Base-by-base conservation (phyloP, 345 rosid species). In the Rhodomyrtus tomentosa region DNA sequence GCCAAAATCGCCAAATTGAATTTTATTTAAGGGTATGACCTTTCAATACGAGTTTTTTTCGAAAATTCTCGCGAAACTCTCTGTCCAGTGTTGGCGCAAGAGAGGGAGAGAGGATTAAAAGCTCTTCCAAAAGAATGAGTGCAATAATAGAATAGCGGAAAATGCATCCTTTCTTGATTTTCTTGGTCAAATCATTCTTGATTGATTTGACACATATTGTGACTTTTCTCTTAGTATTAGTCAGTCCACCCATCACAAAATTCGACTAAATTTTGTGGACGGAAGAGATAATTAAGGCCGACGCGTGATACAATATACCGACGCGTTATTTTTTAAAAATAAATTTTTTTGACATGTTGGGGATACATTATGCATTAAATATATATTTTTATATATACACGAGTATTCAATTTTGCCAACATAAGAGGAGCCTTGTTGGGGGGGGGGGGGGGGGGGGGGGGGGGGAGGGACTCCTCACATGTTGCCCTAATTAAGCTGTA, bases 1-100 rank as follows among this genome's bases (percentile, higher is more conserved):
- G 18, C 76, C 76, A 2, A 68, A 10, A 68, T 32, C 0, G 7
- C 7, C 1, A 18, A 0, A 36, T 4, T 20, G 0, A 2, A 15
- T 29, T 1, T 15, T 29, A 16, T 51, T 1, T 0, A 2, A 16
- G 18, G 1, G 2, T 4, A 68, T 36, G 22, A 32, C 24, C 0
- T 32, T 62, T 4, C 22, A 8, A 62, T 50, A 4, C 16, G 2
- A 18, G 18, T 3, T 38, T 24, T 24, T 24, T 18, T 9, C 45
- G 25, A 13, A 68, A 18, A 13, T 68, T 21, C 25, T 2, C 2
- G 0, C 9, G 24, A 68, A 9, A 36, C 25, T 68, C 10, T 18
- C 12, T 38, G 18, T 9, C 79, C 36, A 14, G 45, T 1, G 79
- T 68, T 2, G 79, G 16, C 36, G 24, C 13, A 4, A 68, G 74